Percentiles rank a stretch among this genome's conserved stretches.
Evolutionary conservation across 2,329 filamentous ascomycete genomes (phyloP).

Genomic region (Trichoderma harzianum): DNA sequence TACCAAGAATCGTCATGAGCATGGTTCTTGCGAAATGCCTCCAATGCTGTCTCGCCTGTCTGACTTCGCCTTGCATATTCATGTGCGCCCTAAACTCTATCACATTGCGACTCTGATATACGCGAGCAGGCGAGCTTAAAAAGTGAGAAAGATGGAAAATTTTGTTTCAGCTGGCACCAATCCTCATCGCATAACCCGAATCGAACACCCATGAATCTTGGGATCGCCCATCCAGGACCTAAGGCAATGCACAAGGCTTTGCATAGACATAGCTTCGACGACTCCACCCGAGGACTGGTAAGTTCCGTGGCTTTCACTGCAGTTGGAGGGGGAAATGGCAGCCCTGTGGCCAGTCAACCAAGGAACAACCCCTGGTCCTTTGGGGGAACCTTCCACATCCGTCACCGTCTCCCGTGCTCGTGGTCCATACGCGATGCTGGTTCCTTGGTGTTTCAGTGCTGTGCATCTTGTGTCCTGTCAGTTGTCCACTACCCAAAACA

Average conservation of each 20-base stretch:
- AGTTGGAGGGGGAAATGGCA: neutral
- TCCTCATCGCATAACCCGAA: neutral
- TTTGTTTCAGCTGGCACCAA: neutral
- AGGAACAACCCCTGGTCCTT: neutral
- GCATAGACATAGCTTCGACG: neutral
- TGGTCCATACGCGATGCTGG: neutral
- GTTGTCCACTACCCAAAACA: neutral
- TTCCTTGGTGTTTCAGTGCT: neutral
- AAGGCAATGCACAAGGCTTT: neutral
- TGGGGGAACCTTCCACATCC: slow-evolving; percentile 16
- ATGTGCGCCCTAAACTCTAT: neutral
- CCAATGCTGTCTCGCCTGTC: neutral
- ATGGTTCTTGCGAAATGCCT: neutral
- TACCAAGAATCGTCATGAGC: neutral
- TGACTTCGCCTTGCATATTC: neutral
- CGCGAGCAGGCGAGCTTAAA: neutral
- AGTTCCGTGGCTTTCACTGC: slow-evolving; percentile 4
- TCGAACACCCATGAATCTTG: slow-evolving; percentile 9
- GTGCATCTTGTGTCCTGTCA: neutral
- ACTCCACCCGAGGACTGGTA: neutral
- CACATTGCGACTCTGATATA: neutral
- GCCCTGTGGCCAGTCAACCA: slow-evolving; percentile 8
- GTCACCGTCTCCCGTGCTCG: slow-evolving; percentile 7
- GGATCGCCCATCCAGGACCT: slow-evolving; percentile 2
- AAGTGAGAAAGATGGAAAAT: neutral